These are phyloP conservation scores for Insectozyma bohioensis DNA, from an alignment of 1,139 yeast species.

Conservation along the genomic window DNA sequence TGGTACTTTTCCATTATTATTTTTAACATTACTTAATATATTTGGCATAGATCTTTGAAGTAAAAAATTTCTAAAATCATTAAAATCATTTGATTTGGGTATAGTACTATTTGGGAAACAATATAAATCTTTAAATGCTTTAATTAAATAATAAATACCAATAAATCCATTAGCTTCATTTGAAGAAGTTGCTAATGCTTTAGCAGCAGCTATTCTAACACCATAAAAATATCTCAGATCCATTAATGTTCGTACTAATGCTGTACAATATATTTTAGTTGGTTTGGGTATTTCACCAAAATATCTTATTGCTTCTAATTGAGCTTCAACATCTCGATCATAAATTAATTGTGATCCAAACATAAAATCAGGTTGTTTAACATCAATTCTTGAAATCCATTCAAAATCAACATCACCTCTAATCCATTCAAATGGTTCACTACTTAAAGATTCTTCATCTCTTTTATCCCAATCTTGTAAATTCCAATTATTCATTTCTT, in stretches of 20 bases:
- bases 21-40: conserved; percentile 60
- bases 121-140: conserved; percentile 65
- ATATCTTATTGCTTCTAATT: conserved; percentile 75
- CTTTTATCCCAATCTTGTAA: conserved; percentile 71
- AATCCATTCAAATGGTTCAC: conserved; percentile 97
- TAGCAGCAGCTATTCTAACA: conserved; percentile 82
- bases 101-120: conserved; percentile 68
- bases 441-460: conserved; percentile 60
- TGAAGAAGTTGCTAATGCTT: conserved; percentile 69
- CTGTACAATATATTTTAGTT: conserved; percentile 66
- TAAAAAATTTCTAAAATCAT: conserved; percentile 64
- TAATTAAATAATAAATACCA: conserved; percentile 72
- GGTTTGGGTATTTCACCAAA: conserved; percentile 66
- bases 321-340: conserved; percentile 97
- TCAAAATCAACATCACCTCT: conserved; percentile 96
- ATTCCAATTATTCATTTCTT: conserved; percentile 70
- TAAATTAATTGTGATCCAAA: conserved; percentile 89
- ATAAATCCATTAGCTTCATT: conserved; percentile 59
- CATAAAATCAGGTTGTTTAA: conserved; percentile 95
- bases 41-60: conserved; percentile 67
- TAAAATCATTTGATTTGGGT: conserved; percentile 81
- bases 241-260: conserved; percentile 75
- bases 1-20: conserved; percentile 70
- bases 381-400: conserved; percentile 83
- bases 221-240: conserved; percentile 89